Evolutionary conservation across 1,139 yeast species (phyloP).

Genomic region (Meyerozyma carpophila): DNA sequence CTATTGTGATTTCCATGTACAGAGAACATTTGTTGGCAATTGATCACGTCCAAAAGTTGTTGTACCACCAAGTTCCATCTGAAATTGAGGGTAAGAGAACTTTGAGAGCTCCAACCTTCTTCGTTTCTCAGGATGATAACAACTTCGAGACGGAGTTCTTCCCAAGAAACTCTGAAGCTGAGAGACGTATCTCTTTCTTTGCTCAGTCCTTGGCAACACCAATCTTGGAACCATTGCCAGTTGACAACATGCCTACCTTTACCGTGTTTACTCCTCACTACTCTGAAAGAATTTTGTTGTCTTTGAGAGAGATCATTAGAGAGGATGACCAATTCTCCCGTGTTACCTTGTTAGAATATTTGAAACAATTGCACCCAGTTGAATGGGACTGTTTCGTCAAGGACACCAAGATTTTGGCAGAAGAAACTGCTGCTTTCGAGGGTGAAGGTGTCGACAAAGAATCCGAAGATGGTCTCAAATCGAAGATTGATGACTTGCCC

Average conservation of each 20-base stretch:
- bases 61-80: conserved; percentile 97
- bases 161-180: conserved; percentile 96
- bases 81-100: conserved; percentile 98
- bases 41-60: conserved; percentile 94
- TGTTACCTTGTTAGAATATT: conserved; percentile 90
- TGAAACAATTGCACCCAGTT: conserved; percentile 96
- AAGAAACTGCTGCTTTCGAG: conserved; percentile 81
- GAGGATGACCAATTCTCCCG: conserved; percentile 98
- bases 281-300: conserved; percentile 90
- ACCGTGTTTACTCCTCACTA: conserved; percentile 97
- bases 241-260: conserved; percentile 98
- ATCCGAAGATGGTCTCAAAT: conserved; percentile 70
- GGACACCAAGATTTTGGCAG: conserved; percentile 97
- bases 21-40: conserved; percentile 96
- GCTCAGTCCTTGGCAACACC: conserved; percentile 99
- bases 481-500: conserved; percentile 94
- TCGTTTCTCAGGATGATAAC: conserved; percentile 96
- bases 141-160: conserved; percentile 91
- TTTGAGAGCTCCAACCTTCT: conserved; percentile 96
- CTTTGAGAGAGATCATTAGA: conserved; percentile 94
- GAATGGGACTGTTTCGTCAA: conserved; percentile 99
- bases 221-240: conserved; percentile 96
- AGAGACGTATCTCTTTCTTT: conserved; percentile 97
- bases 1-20: conserved; percentile 96
- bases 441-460: conserved; percentile 58